Conservation (phyloP, 2,329 filamentous ascomycete species). For the Akanthomyces uredinophilus region DNA sequence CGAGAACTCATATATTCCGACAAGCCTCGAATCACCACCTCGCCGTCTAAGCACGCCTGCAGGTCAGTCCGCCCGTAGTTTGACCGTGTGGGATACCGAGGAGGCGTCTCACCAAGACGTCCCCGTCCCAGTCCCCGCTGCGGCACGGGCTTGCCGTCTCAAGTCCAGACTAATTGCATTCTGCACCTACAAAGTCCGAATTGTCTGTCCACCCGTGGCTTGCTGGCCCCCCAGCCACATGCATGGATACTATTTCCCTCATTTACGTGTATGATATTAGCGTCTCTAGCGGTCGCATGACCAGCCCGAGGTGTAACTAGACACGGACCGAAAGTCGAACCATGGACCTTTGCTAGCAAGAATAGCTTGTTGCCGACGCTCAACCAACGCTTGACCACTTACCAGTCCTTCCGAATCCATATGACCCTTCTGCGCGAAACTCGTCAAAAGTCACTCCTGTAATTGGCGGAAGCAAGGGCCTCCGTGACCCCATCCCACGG, state of each 20-base stretch:
- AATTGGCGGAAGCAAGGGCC: background rate
- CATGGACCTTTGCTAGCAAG: background rate
- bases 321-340: background rate
- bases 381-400: background rate
- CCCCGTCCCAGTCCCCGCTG: background rate
- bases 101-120: background rate
- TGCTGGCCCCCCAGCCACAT: too few relatives aligned
- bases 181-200: too few relatives aligned
- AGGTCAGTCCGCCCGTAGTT: too few relatives aligned
- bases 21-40: too few relatives aligned
- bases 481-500: background rate
- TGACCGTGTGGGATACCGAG: background rate
- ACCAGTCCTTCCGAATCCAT: background rate
- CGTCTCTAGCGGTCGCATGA: background rate
- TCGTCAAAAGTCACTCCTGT: background rate
- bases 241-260: background rate
- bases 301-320: background rate
- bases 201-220: too few relatives aligned
- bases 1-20: too few relatives aligned
- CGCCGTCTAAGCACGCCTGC: too few relatives aligned
- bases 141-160: background rate
- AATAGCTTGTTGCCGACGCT: background rate
- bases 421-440: background rate
- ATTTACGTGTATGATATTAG: background rate
- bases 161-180: background rate